Percentiles rank a stretch among this genome's conserved stretches.
Evolutionary conservation across 192 early-diverging fungal genomes (phyloP).

Genomic region (Coemansia erecta): DNA sequence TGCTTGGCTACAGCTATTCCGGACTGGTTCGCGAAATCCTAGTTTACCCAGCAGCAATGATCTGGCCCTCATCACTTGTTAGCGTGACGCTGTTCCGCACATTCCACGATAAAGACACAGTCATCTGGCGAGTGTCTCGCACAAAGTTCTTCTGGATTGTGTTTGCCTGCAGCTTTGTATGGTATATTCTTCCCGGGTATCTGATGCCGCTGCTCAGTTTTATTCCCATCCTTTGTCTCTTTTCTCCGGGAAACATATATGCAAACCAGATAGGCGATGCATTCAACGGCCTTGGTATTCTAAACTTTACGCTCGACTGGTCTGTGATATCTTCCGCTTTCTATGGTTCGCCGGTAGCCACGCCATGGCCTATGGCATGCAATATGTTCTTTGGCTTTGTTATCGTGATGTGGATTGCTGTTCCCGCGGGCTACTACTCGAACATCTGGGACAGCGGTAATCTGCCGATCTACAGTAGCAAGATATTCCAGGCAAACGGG

Average conservation of each 20-base stretch:
- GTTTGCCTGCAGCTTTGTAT: constrained; percentile 40
- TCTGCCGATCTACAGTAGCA: constrained; percentile 29
- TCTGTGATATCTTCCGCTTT: constrained; percentile 34
- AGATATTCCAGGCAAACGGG: constrained; percentile 4
- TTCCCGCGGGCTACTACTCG: constrained; percentile 30
- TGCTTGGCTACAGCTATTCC: constrained; percentile 66
- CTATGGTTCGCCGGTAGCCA: constrained; percentile 35
- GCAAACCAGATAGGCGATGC: constrained; percentile 45
- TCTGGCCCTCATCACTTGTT: constrained; percentile 60
- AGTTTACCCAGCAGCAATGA: constrained; percentile 58
- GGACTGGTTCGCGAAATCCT: constrained; percentile 58
- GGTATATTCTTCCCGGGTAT: constrained; percentile 52
- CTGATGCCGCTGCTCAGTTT: constrained; percentile 48
- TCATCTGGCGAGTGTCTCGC: neutral
- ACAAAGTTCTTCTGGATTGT: constrained; percentile 45
- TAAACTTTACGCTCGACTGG: constrained; percentile 54
- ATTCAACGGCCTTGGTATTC: constrained; percentile 50
- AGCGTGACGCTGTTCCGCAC: constrained; percentile 50
- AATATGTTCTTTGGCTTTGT: constrained; percentile 54
- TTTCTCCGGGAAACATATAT: constrained; percentile 26
- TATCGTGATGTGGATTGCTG: constrained; percentile 45
- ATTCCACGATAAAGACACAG: constrained; percentile 34
- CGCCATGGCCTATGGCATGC: constrained; percentile 50
- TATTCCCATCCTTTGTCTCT: constrained; percentile 50
- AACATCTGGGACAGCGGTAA: constrained; percentile 39